Evolutionary conservation across 208 protist genomes (phyloP).

Genomic region (Kentomonas sorsogonicus): DNA sequence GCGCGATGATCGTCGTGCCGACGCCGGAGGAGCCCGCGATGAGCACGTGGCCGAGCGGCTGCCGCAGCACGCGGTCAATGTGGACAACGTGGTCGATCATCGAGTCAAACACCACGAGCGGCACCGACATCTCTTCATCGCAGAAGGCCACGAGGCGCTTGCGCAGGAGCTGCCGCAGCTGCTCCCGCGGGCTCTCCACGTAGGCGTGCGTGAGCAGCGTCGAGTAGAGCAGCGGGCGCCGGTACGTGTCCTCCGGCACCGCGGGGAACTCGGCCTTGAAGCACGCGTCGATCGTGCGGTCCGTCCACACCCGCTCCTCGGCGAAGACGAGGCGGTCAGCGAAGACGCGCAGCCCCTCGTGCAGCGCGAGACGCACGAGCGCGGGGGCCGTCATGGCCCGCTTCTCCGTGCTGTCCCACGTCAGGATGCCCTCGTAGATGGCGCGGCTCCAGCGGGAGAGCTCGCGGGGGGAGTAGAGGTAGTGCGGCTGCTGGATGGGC

Average conservation of each 20-base stretch:
- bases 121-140: conserved; percentile 97
- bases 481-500: conserved; percentile 95
- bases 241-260: conserved; percentile 40
- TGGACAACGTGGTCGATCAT: conserved; percentile 98
- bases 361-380: conserved; percentile 93
- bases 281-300: conserved; percentile 65
- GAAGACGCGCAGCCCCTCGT: conserved; percentile 98
- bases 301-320: conserved; percentile 95
- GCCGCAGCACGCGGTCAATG: conserved; percentile 98
- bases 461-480: conserved; percentile 98
- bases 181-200: conserved; percentile 76
- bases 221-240: conserved; percentile 95
- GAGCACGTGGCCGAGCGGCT: conserved; percentile 97
- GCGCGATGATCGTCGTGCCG: conserved; percentile 97
- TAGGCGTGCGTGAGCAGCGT: conserved; percentile 93
- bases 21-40: conserved; percentile 96
- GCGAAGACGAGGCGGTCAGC: conserved; percentile 89
- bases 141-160: conserved; percentile 90
- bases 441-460: conserved; percentile 97
- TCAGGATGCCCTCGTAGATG: conserved; percentile 92
- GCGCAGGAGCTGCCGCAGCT: conserved; percentile 89
- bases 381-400: conserved; percentile 32
- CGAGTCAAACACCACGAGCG: conserved; percentile 97
- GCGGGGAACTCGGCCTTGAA: conserved; percentile 84
- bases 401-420: conserved; percentile 46